These are phyloP conservation scores for Eucalyptus camaldulensis DNA, from an alignment of 345 rosid genomes.

Conservation along the genomic window DNA sequence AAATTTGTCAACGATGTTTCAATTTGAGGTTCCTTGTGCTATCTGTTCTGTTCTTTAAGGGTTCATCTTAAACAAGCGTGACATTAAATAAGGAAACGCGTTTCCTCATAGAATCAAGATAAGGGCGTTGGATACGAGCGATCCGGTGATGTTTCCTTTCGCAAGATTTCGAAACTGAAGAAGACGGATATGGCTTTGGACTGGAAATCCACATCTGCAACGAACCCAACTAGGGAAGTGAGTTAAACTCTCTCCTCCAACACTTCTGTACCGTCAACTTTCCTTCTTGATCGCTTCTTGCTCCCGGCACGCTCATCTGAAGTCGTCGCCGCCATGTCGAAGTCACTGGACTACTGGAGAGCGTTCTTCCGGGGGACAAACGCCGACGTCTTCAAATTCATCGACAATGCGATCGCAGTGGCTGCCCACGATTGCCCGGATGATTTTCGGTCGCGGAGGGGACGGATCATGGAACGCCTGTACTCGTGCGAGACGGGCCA, in stretches of 20 bases:
- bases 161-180: neutral
- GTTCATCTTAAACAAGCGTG: neutral
- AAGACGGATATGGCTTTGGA: neutral
- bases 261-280: neutral
- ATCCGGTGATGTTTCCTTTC: neutral
- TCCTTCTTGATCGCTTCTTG: neutral
- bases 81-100: neutral
- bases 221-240: neutral
- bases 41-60: accelerated
- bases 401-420: slow-evolving; percentile 56
- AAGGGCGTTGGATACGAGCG: neutral
- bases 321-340: neutral
- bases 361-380: slow-evolving; percentile 50
- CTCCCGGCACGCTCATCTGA: neutral
- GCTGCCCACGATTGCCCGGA: slow-evolving; percentile 68
- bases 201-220: neutral
- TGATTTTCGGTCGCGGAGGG: slow-evolving; percentile 43
- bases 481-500: slow-evolving; percentile 35
- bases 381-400: slow-evolving; percentile 55
- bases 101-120: neutral
- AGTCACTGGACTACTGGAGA: slow-evolving; percentile 55
- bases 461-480: slow-evolving; percentile 53
- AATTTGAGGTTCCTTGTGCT: no score
- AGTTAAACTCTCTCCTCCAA: neutral
- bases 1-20: no score